Evolutionary conservation across 2,329 filamentous ascomycete species (phyloP), one percentile per base, ranked within the genome.

Genomic region (Epichloe gansuensis): DNA sequence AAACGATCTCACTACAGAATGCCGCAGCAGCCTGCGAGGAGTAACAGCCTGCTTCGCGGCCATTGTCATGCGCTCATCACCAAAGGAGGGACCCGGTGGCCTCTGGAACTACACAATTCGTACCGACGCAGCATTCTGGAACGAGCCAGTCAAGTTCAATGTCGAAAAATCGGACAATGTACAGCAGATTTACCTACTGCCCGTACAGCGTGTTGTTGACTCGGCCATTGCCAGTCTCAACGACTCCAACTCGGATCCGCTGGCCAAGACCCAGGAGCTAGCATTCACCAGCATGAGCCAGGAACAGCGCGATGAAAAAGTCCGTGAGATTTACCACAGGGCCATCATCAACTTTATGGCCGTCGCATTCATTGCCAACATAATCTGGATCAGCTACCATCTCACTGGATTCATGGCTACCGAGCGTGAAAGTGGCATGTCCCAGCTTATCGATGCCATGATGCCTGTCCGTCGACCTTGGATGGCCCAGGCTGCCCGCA

Each of bases 371-470:
- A 82, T 94, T 60, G 80, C 89, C 48, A 85, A 82, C 21, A 77
- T 93, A 51, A 82, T 93, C 45, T 88, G 87, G 51, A 78, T 95
- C 27, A 84, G 84, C 39, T 96, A 95, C 64, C 89, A 96, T 61
- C 73, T 95, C 52, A 87, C 88, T 0, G 90, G 90, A 8, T 82
- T 90, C 60, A 84, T 95, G 64, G 89, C 90, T 7, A 81, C 83
- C 2, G 90, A 96, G 68, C 76, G 90, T 52, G 90, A 96, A 70
- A 74, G 82, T 15, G 90, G 89, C 53, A 93, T 95, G 78, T 87
- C 87, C 4, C 87, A 89, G 56, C 74, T 96, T 31, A 81, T 96
- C 43, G 90, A 96, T 67, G 85, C 88, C 51, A 95, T 95, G 88
- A 90, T 93, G 74, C 85, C 87, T 0, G 87, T 87, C 51, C 75